phyloP scores from a whole-genome alignment of 75 land plant species.

The Sequoiadendron giganteum region DNA sequence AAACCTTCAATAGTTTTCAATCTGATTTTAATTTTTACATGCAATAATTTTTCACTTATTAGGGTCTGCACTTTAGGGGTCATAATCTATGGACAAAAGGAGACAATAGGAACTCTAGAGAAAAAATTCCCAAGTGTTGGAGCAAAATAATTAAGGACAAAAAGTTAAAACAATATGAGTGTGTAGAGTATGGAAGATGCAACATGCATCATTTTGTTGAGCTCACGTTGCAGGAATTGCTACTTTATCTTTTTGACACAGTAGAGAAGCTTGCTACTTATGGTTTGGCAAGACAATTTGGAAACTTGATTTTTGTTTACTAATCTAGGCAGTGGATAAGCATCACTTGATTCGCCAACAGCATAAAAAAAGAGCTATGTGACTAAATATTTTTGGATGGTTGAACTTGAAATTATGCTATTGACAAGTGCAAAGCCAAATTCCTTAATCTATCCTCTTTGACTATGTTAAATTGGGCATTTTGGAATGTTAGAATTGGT shows the following conservation, averaged over 20 bases:
- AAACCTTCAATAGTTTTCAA: neutral
- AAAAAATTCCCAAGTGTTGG: neutral
- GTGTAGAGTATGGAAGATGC: neutral
- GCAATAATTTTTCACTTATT: neutral
- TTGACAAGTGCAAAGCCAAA: no score
- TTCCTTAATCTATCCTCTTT: no score
- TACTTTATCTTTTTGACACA: conserved; percentile 38
- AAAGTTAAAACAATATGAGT: neutral
- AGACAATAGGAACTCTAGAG: neutral
- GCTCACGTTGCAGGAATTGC: conserved; percentile 42
- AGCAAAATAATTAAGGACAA: neutral
- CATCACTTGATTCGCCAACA: conserved; percentile 33
- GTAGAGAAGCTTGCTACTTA: conserved; percentile 60
- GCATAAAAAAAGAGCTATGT: no score
- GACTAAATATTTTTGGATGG: no score
- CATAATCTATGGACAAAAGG: neutral
- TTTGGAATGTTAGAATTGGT: no score
- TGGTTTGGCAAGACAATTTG: conserved; percentile 43
- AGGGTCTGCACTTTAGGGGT: neutral
- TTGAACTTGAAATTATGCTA: no score
- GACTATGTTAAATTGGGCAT: no score
- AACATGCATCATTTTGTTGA: conserved; percentile 51
- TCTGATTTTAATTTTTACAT: neutral
- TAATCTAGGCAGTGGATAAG: conserved; percentile 18
- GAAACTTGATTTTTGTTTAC: conserved; percentile 34